Evolutionary conservation across 2,329 filamentous ascomycete genomes (phyloP).

Genomic region (Colletotrichum sp.): DNA sequence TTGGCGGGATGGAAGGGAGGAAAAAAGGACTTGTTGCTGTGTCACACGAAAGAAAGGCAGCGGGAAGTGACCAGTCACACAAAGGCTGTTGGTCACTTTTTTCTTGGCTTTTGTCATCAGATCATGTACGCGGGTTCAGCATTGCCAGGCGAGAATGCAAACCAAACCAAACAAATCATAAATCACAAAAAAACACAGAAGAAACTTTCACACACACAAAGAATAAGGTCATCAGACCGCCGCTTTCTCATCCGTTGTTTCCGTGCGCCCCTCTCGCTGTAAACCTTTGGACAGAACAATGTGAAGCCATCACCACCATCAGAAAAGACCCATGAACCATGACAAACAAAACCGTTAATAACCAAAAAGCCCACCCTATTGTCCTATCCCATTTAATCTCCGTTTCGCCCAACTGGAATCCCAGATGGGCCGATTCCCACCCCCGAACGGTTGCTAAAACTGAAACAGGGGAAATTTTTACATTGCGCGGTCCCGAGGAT

Average conservation of each 20-base stretch:
- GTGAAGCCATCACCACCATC: background rate
- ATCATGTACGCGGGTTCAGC: background rate
- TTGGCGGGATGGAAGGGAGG: background rate
- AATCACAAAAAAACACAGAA: background rate
- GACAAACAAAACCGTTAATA: background rate
- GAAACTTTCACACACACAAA: background rate
- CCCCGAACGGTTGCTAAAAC: background rate
- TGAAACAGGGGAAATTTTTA: conserved; percentile 9
- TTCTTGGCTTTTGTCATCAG: conserved; percentile 1
- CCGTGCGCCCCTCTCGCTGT: background rate
- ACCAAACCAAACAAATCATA: background rate
- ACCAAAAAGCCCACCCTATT: background rate
- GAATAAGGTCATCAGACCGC: background rate
- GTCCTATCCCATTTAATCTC: background rate
- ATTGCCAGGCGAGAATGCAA: background rate
- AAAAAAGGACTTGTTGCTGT: background rate
- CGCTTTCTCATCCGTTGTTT: background rate
- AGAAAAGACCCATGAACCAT: background rate
- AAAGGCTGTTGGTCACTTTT: background rate
- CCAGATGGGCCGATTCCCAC: background rate
- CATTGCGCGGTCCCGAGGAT: background rate
- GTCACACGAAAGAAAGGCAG: background rate
- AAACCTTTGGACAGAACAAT: background rate
- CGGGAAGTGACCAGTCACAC: conserved; percentile 2
- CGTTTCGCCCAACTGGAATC: background rate